A percentile compares a stretch with the other conserved stretches of the same genome.
Conservation (phyloP, 306 rosid species). For the Urtica urens region DNA sequence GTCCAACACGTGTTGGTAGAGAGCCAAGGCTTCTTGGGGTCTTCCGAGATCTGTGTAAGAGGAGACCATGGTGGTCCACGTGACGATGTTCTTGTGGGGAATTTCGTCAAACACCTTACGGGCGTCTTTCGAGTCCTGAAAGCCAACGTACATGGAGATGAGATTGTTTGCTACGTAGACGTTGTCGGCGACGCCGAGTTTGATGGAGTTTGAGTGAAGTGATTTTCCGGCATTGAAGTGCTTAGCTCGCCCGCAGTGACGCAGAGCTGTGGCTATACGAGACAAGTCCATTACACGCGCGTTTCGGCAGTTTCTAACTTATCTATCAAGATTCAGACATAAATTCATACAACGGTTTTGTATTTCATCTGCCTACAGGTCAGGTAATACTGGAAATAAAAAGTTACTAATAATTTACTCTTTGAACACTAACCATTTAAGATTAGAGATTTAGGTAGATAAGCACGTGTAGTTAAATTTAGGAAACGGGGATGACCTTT, state of each 20-base stretch:
- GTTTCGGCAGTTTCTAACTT: no score
- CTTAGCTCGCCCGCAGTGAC: conserved; percentile 41
- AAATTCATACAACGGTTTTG: no score
- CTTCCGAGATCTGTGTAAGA: conserved; percentile 43
- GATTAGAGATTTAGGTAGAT: no score
- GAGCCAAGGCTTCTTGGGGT: conserved; percentile 37
- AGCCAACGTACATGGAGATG: conserved; percentile 37
- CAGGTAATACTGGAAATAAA: no score
- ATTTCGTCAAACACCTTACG: conserved; percentile 59
- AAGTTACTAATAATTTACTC: no score
- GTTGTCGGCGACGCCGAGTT: conserved; percentile 35
- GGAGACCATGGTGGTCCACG: conserved; percentile 84
- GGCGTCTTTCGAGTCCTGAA: conserved; percentile 31
- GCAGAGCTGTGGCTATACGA: conserved; percentile 38
- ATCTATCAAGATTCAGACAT: no score
- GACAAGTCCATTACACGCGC: conserved; percentile 27
- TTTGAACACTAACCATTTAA: no score
- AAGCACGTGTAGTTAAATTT: no score
- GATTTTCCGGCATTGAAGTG: conserved; percentile 38
- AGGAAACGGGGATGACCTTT: no score
- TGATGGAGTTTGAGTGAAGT: conserved; percentile 48
- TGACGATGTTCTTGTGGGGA: conserved; percentile 39
- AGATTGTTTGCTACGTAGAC: conserved; percentile 46
- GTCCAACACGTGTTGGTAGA: conserved; percentile 37
- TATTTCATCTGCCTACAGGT: no score